Evolutionary conservation across 306 rosid genomes (phyloP).

Genomic region (Vigna angularis): DNA sequence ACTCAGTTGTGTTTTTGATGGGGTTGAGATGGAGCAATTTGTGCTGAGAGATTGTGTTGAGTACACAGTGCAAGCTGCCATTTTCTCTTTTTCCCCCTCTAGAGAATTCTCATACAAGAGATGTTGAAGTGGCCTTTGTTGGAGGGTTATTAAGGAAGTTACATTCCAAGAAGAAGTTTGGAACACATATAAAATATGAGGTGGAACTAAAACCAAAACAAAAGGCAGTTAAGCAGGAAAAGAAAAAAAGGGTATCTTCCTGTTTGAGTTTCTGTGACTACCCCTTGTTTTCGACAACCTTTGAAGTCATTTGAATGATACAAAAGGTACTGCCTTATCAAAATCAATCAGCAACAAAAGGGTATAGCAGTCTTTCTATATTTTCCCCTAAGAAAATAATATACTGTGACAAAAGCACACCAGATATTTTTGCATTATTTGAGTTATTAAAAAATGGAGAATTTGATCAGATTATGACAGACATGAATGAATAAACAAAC

Average conservation of each 20-base stretch:
- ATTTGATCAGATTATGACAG: conserved; percentile 53
- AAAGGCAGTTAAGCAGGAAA: conserved; percentile 47
- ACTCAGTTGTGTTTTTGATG: conserved; percentile 68
- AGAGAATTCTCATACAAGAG: conserved; percentile 50
- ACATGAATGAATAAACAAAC: conserved; percentile 41
- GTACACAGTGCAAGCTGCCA: conserved; percentile 89
- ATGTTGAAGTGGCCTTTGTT: conserved; percentile 45
- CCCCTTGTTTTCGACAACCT: conserved; percentile 68
- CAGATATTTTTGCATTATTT: conserved; percentile 34
- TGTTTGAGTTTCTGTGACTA: conserved; percentile 58
- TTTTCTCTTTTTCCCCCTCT: conserved; percentile 39
- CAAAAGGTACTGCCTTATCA: conserved; percentile 36
- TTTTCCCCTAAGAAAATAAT: neutral
- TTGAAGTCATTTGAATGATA: conserved; percentile 42
- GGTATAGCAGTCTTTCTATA: conserved; percentile 50
- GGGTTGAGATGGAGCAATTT: conserved; percentile 64
- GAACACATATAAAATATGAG: conserved; percentile 59
- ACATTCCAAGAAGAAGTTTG: conserved; percentile 49
- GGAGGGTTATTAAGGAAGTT: conserved; percentile 46
- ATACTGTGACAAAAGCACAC: neutral
- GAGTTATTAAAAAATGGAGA: conserved; percentile 44
- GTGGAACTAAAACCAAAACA: conserved; percentile 53
- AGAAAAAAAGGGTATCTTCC: conserved; percentile 39
- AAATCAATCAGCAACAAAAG: conserved; percentile 30
- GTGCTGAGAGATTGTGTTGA: conserved; percentile 81